Evolutionary conservation across 192 early-diverging fungal species (phyloP).

Genomic region (Backusella parvicylindrica): DNA sequence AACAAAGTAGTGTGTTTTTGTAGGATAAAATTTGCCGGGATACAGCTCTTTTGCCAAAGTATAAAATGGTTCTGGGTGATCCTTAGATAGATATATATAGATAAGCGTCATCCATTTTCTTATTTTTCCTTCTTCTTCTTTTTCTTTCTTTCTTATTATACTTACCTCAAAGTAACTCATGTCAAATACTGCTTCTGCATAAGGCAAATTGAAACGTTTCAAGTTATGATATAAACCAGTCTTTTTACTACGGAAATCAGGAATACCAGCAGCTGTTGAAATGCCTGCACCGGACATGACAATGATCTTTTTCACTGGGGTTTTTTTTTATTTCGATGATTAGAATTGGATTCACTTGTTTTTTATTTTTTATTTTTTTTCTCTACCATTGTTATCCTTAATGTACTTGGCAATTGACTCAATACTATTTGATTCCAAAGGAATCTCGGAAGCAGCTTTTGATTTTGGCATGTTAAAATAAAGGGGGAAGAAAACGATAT

Average conservation of each 20-base stretch:
- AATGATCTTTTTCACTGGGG: constrained; percentile 61
- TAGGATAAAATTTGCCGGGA: constrained; percentile 79
- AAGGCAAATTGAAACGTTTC: constrained; percentile 83
- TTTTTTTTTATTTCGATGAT: background rate
- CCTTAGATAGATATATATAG: no score
- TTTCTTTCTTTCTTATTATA: background rate
- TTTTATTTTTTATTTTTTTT: background rate
- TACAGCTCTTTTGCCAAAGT: constrained; percentile 87
- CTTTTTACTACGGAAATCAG: constrained; percentile 89
- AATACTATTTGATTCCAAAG: constrained; percentile 18
- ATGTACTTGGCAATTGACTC: constrained; percentile 36
- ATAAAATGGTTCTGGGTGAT: constrained; percentile 86
- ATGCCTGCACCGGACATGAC: constrained; percentile 94
- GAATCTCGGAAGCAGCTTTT: background rate
- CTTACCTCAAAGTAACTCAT: constrained; percentile 79
- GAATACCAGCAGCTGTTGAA: constrained; percentile 81
- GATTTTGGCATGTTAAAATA: background rate
- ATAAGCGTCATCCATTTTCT: background rate
- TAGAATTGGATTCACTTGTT: background rate
- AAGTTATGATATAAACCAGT: constrained; percentile 94
- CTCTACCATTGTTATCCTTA: constrained; percentile 15
- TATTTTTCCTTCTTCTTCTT: background rate
- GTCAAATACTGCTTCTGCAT: constrained; percentile 94
- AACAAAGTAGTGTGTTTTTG: constrained; percentile 86
- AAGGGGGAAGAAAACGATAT: background rate